Evolutionary conservation across 306 rosid species (phyloP).

Genomic region (Astragalus glycyphyllos): DNA sequence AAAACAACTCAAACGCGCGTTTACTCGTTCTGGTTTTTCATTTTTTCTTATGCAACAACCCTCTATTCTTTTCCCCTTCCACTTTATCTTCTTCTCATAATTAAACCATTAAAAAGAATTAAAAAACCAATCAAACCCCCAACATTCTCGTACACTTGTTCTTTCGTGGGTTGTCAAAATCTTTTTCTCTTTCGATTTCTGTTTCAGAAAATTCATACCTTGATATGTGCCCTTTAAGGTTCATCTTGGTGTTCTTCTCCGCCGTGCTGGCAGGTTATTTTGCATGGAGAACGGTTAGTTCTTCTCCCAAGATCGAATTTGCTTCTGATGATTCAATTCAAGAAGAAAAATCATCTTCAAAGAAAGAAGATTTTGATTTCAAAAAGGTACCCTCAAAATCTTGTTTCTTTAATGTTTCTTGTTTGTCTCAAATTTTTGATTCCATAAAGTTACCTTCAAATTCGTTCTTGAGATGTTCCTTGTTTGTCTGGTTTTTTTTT

Average conservation of each 20-base stretch:
- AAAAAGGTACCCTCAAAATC: constrained; percentile 46
- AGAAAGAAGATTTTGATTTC: constrained; percentile 40
- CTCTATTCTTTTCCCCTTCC: neutral
- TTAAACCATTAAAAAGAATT: neutral
- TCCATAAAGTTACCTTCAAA: neutral
- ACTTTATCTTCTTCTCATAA: neutral
- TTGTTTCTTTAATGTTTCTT: neutral
- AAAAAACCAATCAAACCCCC: constrained; percentile 20
- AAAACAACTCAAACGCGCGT: constrained; percentile 45
- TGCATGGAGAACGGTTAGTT: constrained; percentile 70
- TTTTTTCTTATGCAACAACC: neutral
- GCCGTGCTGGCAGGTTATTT: constrained; percentile 69
- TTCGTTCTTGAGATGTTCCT: neutral
- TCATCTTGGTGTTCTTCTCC: constrained; percentile 80
- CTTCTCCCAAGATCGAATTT: constrained; percentile 43
- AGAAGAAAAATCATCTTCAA: constrained; percentile 39
- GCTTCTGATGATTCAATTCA: constrained; percentile 25
- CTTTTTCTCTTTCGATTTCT: neutral
- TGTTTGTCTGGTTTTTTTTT: neutral
- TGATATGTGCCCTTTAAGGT: constrained; percentile 76
- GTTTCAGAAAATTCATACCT: neutral
- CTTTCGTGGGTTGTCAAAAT: constrained; percentile 21
- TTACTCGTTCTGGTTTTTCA: constrained; percentile 18
- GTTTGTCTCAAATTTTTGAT: neutral
- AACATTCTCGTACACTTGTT: constrained; percentile 22